These are phyloP conservation scores for Leccinum subspadiceum DNA, from an alignment of 1,284 basidiomycete species.

Conservation along the genomic window DNA sequence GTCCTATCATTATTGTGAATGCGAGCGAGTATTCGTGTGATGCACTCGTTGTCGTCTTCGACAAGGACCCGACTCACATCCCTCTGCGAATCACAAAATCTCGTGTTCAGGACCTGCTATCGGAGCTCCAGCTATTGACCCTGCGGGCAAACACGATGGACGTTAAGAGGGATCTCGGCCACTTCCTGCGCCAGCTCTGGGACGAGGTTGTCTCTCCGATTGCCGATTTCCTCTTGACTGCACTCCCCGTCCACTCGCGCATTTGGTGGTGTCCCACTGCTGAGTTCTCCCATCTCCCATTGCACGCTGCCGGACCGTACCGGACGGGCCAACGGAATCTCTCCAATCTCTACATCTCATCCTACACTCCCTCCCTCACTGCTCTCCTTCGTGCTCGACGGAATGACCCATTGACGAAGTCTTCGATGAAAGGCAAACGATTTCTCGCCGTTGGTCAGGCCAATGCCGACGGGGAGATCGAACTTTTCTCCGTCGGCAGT, in stretches of 20 bases:
- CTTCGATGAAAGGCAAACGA: not conserved
- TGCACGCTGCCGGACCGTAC: not conserved
- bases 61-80: not conserved
- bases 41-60: not conserved
- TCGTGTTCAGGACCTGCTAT: too few relatives aligned
- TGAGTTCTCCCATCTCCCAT: not conserved
- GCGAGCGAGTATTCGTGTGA: not conserved
- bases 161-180: not conserved
- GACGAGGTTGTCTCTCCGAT: not conserved
- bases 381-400: not conserved
- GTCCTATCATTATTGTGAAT: not conserved
- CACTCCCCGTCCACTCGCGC: not conserved
- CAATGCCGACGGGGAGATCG: not conserved
- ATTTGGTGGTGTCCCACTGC: not conserved
- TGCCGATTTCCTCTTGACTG: not conserved
- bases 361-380: not conserved
- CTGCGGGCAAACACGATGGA: not conserved
- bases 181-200: not conserved
- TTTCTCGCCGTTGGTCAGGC: not conserved
- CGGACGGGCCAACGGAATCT: not conserved
- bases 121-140: too few relatives aligned
- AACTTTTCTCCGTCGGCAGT: not conserved
- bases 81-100: not conserved
- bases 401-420: not conserved
- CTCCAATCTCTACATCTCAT: not conserved